Conservation (phyloP, 345 rosid genomes). For the Pelargonium nanum region DNA sequence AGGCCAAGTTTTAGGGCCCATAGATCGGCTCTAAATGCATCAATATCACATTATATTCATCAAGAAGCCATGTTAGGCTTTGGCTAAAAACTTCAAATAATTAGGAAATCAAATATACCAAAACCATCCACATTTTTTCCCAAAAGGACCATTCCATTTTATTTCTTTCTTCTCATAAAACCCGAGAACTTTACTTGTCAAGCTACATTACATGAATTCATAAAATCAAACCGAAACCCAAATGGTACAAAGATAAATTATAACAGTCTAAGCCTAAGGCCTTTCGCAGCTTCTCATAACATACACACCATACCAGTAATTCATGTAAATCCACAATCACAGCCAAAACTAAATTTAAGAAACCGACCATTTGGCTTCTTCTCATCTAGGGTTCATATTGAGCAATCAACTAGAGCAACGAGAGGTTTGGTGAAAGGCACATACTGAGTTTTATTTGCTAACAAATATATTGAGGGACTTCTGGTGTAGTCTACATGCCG, state of each 20-base stretch:
- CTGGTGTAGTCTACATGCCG: constrained; percentile 5
- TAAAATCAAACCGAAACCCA: not conserved
- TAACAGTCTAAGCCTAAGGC: too few relatives aligned
- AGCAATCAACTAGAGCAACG: not conserved
- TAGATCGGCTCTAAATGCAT: too few relatives aligned
- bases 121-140: not conserved
- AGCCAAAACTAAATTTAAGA: too few relatives aligned
- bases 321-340: too few relatives aligned
- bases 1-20: too few relatives aligned
- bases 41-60: too few relatives aligned
- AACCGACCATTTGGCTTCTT: too few relatives aligned
- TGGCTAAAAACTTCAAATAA: too few relatives aligned
- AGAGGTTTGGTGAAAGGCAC: not conserved
- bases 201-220: not conserved
- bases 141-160: not conserved
- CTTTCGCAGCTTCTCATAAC: too few relatives aligned
- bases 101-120: not conserved
- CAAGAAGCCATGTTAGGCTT: too few relatives aligned
- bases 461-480: not conserved
- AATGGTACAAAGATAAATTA: not conserved
- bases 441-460: not conserved
- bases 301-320: too few relatives aligned
- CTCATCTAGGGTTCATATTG: too few relatives aligned
- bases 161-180: not conserved
- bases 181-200: not conserved